Conservation (phyloP, 805 yeast species). For the Saturnispora galanensis region DNA sequence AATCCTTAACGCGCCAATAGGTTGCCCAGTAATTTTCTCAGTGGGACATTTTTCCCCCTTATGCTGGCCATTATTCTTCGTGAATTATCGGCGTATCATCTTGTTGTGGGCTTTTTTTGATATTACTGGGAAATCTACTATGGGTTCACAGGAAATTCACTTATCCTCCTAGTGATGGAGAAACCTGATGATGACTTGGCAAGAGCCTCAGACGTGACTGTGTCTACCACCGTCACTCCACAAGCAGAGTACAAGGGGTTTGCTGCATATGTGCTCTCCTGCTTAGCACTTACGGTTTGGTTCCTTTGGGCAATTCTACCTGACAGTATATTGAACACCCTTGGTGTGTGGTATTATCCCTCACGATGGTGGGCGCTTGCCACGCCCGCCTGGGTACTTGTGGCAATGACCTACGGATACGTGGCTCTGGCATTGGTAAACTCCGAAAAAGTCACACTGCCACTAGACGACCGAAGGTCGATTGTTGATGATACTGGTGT, state of each 20-base stretch:
- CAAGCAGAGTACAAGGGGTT: constrained; percentile 83
- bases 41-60: too few species aligned
- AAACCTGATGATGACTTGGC: constrained; percentile 41
- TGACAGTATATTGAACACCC: constrained; percentile 35
- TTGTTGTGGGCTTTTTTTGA: too few species aligned
- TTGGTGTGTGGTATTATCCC: constrained; percentile 72
- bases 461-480: constrained; percentile 48
- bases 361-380: constrained; percentile 88
- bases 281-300: constrained; percentile 46
- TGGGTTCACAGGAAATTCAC: too few species aligned
- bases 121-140: too few species aligned
- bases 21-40: too few species aligned
- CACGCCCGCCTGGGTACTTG: constrained; percentile 59
- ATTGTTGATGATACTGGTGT: constrained; percentile 57
- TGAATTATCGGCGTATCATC: too few species aligned
- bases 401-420: constrained; percentile 65
- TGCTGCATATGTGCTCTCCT: constrained; percentile 63
- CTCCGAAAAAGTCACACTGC: constrained; percentile 60
- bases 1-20: too few species aligned
- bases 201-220: constrained; percentile 55
- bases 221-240: constrained; percentile 43
- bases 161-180: neutral
- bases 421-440: constrained; percentile 63
- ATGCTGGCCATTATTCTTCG: too few species aligned
- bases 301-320: constrained; percentile 73